These are phyloP conservation scores for Phytopythium delawarense DNA, from an alignment of 352 stramenopile genomes.

Conservation along the genomic window DNA sequence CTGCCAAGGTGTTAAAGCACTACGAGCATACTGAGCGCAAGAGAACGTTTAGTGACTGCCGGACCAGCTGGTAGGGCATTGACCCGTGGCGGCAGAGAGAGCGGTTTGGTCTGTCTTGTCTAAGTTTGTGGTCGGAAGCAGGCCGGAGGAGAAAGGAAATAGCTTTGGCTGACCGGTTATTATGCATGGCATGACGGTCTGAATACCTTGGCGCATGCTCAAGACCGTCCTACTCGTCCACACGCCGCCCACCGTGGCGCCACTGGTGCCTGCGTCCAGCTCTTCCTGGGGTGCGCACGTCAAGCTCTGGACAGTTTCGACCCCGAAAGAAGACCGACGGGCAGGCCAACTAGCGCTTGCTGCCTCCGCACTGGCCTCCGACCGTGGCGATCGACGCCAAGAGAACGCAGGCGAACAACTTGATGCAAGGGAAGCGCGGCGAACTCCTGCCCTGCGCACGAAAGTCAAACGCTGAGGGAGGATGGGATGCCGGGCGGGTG, in stretches of 20 bases:
- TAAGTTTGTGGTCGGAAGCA: neutral
- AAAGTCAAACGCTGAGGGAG: too few species aligned
- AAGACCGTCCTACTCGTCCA: too few species aligned
- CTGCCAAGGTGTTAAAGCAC: too few species aligned
- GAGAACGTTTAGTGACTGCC: too few species aligned
- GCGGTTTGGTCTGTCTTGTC: neutral
- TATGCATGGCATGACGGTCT: neutral
- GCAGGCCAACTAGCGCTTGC: too few species aligned
- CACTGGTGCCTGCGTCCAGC: neutral
- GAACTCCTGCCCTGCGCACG: neutral
- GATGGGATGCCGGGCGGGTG: too few species aligned
- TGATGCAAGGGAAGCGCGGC: neutral
- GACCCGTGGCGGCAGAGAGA: neutral
- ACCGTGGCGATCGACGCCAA: neutral
- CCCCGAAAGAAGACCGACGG: neutral
- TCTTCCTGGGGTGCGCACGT: neutral
- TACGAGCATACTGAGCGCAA: too few species aligned
- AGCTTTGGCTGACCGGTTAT: neutral
- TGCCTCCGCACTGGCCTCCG: neutral
- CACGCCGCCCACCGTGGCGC: neutral
- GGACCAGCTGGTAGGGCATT: neutral
- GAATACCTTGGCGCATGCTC: too few species aligned
- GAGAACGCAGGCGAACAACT: neutral
- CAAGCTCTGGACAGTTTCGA: neutral
- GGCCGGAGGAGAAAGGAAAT: neutral